A percentile compares a stretch with the other conserved stretches of the same genome.
phyloP scores from a whole-genome alignment of 2,329 filamentous ascomycete species.

The Samsoniella hepiali region DNA sequence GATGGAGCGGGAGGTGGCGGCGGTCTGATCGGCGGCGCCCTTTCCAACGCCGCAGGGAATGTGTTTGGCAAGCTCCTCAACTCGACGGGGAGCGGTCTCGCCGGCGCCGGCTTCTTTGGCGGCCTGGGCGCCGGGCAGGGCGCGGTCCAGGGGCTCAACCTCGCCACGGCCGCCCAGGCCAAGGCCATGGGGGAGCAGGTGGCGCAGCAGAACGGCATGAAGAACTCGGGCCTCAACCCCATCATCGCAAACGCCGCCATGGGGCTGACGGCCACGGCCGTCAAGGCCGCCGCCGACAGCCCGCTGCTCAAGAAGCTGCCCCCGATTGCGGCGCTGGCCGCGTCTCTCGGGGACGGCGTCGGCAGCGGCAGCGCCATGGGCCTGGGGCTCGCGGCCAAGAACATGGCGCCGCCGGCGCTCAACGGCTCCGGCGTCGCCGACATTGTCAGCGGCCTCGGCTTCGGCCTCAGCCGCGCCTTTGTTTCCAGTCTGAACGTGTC shows the following conservation, averaged over 20 bases:
- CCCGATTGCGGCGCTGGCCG: slow-evolving; percentile 21
- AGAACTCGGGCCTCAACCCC: slow-evolving; percentile 29
- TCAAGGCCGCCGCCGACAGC: slow-evolving; percentile 26
- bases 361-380: slow-evolving; percentile 26
- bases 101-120: slow-evolving; percentile 25
- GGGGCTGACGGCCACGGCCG: slow-evolving; percentile 28
- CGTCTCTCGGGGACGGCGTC: slow-evolving; percentile 25
- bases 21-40: not conserved
- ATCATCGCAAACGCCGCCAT: slow-evolving; percentile 30
- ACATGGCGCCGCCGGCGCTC: slow-evolving; percentile 20
- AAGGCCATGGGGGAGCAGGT: slow-evolving; percentile 23
- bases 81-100: slow-evolving; percentile 11
- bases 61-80: slow-evolving; percentile 13
- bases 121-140: slow-evolving; percentile 28
- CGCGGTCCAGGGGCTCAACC: slow-evolving; percentile 25
- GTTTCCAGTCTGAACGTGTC: slow-evolving; percentile 25
- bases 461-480: slow-evolving; percentile 28
- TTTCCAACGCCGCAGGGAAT: slow-evolving; percentile 11
- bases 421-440: slow-evolving; percentile 25
- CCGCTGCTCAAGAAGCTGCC: slow-evolving; percentile 21
- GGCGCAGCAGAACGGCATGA: slow-evolving; percentile 29
- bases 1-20: not conserved
- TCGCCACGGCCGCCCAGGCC: slow-evolving; percentile 20
- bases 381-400: slow-evolving; percentile 23
- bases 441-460: slow-evolving; percentile 28